Base-by-base conservation (phyloP, 495 filamentous ascomycete species). In the Lophium mytilinum region DNA sequence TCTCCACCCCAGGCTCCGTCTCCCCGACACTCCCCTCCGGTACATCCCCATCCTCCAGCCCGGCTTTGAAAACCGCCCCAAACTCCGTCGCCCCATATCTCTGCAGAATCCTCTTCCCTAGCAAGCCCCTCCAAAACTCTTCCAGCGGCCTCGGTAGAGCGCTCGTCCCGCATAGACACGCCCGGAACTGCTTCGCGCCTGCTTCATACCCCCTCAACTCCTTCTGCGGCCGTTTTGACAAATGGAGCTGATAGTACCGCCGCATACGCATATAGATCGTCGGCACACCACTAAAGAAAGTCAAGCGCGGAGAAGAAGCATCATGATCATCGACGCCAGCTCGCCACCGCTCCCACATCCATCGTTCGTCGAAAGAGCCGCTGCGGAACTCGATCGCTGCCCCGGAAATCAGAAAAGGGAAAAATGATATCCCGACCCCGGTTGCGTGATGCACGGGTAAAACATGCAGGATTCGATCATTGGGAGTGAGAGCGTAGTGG, bases 261-360 rank as follows among this genome's bases (percentile, higher is more conserved):
- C 67, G 67, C 75, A 79, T 71, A 0, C 76, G 72, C 69, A 76
- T 77, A 42, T 76, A 79, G 8, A 79, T 77, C 3, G 76, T 79
- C 9, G 76, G 76, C 5, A 79, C 76, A 7, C 75, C 76, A 15
- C 71, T 73, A 57, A 79, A 79, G 50, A 79, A 71, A 0, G 74
- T 76, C 41, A 66, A 24, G 7, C 57, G 57, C 11, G 48, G 39
- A 30, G 24, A 2, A 30, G 24, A 30, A 30, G 24, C 2, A 15
- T 45, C 35, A n/a, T 47, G 47, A 24, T 61, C 50, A 7, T 75
- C 45, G 0, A 68, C 70, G 39, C 73, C 73, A 39, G 63, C 35
- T 14, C 72, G 65, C 74, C 75, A 79, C 14, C 75, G 64, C 37
- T 76, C 72, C 76, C 76, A 79, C n/a, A 75, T 76, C 74, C 74